phyloP scores from a whole-genome alignment of 306 rosid species.

The Begonia masoniana region DNA sequence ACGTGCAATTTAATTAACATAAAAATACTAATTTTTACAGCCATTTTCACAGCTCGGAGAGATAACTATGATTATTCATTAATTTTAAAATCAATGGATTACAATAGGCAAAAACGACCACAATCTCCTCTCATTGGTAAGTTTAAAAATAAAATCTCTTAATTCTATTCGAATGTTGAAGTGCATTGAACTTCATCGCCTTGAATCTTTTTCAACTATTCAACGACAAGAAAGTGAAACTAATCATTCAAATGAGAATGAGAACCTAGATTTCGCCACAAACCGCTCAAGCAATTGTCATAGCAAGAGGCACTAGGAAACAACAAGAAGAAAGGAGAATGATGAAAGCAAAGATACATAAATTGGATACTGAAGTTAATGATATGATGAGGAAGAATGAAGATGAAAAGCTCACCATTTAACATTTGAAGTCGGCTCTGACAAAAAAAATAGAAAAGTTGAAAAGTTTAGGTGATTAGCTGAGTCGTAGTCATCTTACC shows the following conservation, averaged over 20 bases:
- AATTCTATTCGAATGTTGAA: no score
- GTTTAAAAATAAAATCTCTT: slow-evolving; percentile 5
- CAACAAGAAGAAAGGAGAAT: slow-evolving; percentile 59
- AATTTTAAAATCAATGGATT: slow-evolving; percentile 55
- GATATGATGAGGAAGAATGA: slow-evolving; percentile 64
- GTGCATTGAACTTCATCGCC: slow-evolving; percentile 1
- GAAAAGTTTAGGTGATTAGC: slow-evolving; percentile 81
- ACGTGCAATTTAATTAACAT: no score
- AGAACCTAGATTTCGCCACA: slow-evolving; percentile 38
- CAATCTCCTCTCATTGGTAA: slow-evolving; percentile 58
- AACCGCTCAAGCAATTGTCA: slow-evolving; percentile 76
- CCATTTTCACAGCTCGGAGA: slow-evolving; percentile 40
- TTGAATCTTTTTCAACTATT: slow-evolving; percentile 8
- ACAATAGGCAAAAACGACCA: slow-evolving; percentile 48
- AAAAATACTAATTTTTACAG: no score
- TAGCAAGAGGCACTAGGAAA: slow-evolving; percentile 79
- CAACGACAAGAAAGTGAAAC: slow-evolving; percentile 40
- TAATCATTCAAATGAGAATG: slow-evolving; percentile 52
- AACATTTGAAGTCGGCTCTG: slow-evolving; percentile 54
- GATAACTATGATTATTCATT: slow-evolving; percentile 50
- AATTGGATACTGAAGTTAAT: slow-evolving; percentile 54
- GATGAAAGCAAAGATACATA: slow-evolving; percentile 61
- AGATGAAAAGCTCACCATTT: slow-evolving; percentile 63
- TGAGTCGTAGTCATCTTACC: slow-evolving; percentile 83
- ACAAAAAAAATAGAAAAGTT: slow-evolving; percentile 59